Conservation (phyloP, 2,329 filamentous ascomycete genomes). For the Paramyrothecium sp. region DNA sequence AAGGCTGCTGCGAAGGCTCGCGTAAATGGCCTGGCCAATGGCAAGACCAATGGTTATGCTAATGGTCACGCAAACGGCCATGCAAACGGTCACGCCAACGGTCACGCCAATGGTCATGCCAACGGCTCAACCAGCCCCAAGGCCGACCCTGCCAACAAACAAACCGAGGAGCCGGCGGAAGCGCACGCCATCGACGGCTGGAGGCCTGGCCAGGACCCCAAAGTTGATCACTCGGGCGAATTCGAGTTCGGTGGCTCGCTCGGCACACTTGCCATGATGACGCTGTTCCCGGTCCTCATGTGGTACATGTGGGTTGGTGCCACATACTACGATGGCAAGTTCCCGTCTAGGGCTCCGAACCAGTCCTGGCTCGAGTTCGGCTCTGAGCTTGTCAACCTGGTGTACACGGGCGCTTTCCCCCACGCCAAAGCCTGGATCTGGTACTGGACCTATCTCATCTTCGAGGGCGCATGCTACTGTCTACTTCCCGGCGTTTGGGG, state of each 20-base stretch:
- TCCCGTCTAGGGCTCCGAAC: conserved; percentile 65
- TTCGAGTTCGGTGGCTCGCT: conserved; percentile 85
- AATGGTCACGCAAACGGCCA: conserved; percentile 23
- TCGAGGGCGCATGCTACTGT: conserved; percentile 81
- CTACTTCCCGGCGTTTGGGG: conserved; percentile 82
- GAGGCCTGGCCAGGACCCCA: conserved; percentile 58
- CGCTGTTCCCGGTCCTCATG: conserved; percentile 91
- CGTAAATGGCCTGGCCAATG: conserved; percentile 23
- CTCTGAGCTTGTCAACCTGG: conserved; percentile 66
- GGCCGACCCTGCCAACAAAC: conserved; percentile 9
- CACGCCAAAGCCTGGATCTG: conserved; percentile 81
- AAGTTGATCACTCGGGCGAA: conserved; percentile 60
- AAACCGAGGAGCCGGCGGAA: conserved; percentile 13
- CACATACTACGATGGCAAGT: conserved; percentile 83
- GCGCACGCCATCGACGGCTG: conserved; percentile 49
- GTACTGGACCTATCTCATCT: conserved; percentile 91
- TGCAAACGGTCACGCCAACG: conserved; percentile 15
- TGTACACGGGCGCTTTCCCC: conserved; percentile 84
- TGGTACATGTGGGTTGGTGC: conserved; percentile 99
- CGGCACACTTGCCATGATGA: conserved; percentile 84
- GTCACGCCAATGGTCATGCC: conserved; percentile 17
- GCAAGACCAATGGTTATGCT: conserved; percentile 27
- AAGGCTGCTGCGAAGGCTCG: conserved; percentile 28
- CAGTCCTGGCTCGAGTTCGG: conserved; percentile 72
- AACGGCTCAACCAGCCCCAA: conserved; percentile 15